phyloP scores from a whole-genome alignment of 495 filamentous ascomycete genomes.

The Choiromyces venosus region DNA sequence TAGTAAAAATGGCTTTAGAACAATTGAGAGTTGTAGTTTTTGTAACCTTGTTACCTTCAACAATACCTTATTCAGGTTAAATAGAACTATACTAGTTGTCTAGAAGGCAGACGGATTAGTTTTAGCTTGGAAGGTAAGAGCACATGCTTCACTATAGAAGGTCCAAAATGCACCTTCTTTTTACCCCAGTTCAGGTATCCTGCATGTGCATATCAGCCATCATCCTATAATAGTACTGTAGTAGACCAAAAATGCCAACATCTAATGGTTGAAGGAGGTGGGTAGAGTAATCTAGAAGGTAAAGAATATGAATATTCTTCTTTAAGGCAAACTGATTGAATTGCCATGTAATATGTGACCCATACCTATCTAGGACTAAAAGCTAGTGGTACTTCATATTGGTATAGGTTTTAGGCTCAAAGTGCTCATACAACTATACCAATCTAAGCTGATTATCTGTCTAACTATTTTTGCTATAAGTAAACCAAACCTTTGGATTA shows the following conservation, averaged over 20 bases:
- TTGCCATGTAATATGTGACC: constrained; percentile 33
- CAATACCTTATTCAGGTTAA: constrained; percentile 12
- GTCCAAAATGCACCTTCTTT: constrained; percentile 18
- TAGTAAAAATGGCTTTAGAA: not conserved
- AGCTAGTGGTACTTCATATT: constrained; percentile 21
- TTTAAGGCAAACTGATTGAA: constrained; percentile 32
- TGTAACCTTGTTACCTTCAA: not conserved
- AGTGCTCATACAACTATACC: constrained; percentile 34
- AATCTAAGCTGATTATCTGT: constrained; percentile 38
- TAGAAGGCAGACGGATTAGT: constrained; percentile 12
- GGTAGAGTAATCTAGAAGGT: constrained; percentile 41
- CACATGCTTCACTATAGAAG: constrained; percentile 12
- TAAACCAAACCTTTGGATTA: constrained; percentile 11
- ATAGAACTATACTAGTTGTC: constrained; percentile 8
- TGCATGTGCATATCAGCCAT: constrained; percentile 7
- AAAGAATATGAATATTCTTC: constrained; percentile 37
- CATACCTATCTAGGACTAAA: constrained; percentile 41
- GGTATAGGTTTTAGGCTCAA: constrained; percentile 19
- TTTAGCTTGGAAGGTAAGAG: constrained; percentile 4
- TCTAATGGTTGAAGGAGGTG: constrained; percentile 41
- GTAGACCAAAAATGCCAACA: constrained; percentile 34
- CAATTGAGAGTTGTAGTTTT: not conserved
- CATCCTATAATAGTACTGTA: constrained; percentile 31
- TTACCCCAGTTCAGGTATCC: constrained; percentile 11
- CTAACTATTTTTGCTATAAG: constrained; percentile 32